Evolutionary conservation across 768 basidiomycete genomes (phyloP), one percentile per base, ranked within the genome.

Genomic region (Pseudohyphozyma bogoriensis): DNA sequence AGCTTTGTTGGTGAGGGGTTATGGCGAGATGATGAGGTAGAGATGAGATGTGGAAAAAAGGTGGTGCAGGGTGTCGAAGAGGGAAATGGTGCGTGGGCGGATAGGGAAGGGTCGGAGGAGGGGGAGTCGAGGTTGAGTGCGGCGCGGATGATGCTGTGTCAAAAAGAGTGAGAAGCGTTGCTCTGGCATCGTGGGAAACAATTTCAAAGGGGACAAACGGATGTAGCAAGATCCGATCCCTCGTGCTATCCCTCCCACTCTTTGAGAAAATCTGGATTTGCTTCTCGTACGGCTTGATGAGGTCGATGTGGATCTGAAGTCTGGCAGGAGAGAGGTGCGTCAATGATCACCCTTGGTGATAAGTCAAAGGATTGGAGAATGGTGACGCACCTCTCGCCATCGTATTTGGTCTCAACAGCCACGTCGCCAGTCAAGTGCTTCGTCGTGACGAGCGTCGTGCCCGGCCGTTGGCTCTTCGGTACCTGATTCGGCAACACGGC

Each of bases 351-450:
- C 36, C 22, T 22, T 44, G 22, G 20, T 18, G 33, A 15, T 16
- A 35, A 32, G 10, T 13, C 22, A 20, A 22, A 12, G 1, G n/a
- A 32, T n/a, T n/a, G n/a, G n/a, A n/a, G n/a, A n/a, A n/a, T 11
- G 0, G 0, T 0, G 37, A 46, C 72, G 39, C 22, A 77, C 77
- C 91, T 80, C 73, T 93, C 90, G 13, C 91, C 91, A 59, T 93
- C 91, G 72, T 92, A 92, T 73, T 96, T 96, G 0, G 84, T 90
- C 74, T 96, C 91, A 2, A 85, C 87, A 82, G 86, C 92, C 12
- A 90, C 77, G 31, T 71, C 73, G 15, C 78, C 75, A 0, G 77
- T 45, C 5, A 68, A 47, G 13, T 40, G 49, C 47, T 53, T 60
- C 2, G 58, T 59, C 5, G 65, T 58, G 0, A 32, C 20, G 5